These are phyloP conservation scores for Sordariomycetes sp. DNA, from an alignment of 2,329 filamentous ascomycete species.

Conservation along the genomic window DNA sequence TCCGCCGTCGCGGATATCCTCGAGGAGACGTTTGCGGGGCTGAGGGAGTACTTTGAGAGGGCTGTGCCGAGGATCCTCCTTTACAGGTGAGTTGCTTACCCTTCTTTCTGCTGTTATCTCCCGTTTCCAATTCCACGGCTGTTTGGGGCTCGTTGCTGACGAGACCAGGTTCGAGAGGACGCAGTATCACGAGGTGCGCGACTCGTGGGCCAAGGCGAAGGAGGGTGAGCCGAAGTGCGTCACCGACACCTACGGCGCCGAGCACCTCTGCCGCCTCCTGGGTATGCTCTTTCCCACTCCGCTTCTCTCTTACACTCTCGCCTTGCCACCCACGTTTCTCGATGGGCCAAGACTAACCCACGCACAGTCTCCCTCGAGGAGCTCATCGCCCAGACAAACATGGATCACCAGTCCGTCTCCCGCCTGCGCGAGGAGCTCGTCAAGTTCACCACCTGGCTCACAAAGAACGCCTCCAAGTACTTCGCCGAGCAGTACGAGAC, in stretches of 20 bases:
- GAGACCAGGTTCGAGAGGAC: constrained; percentile 65
- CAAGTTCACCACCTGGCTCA: constrained; percentile 77
- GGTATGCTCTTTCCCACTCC: constrained; percentile 40
- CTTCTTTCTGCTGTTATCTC: not conserved
- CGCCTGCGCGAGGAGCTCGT: constrained; percentile 79
- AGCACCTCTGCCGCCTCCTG: constrained; percentile 80
- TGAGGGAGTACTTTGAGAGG: constrained; percentile 92
- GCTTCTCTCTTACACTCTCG: not conserved
- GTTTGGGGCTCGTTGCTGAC: not conserved
- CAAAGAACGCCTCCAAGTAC: constrained; percentile 62
- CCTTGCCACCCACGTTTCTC: not conserved
- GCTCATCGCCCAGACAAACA: constrained; percentile 91
- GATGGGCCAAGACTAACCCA: not conserved
- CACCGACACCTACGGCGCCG: constrained; percentile 78
- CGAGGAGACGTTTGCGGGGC: constrained; percentile 74
- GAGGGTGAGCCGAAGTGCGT: constrained; percentile 58
- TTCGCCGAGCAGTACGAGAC: constrained; percentile 68
- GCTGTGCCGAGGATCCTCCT: constrained; percentile 76
- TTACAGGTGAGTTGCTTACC: constrained; percentile 46
- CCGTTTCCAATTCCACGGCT: not conserved
- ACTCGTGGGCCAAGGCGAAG: constrained; percentile 52
- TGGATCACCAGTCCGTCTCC: constrained; percentile 84
- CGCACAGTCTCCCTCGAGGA: constrained; percentile 57
- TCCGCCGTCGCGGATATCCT: constrained; percentile 72
- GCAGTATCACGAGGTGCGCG: constrained; percentile 70